These are phyloP conservation scores for Nakaseomyces delphensis DNA, from an alignment of 1,139 yeast species.

Conservation along the genomic window DNA sequence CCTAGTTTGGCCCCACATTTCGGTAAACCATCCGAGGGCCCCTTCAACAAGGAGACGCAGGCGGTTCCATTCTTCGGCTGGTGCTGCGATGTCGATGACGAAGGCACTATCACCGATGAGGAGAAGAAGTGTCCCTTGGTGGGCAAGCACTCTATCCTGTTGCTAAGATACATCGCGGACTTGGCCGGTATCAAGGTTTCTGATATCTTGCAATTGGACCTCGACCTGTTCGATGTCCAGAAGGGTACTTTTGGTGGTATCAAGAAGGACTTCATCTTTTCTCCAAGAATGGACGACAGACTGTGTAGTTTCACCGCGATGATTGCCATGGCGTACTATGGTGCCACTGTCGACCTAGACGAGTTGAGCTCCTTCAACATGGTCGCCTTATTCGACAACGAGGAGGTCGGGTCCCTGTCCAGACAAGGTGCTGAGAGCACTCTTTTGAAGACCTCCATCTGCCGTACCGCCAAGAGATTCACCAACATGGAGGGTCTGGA, in stretches of 20 bases:
- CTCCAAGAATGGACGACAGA: constrained; percentile 61
- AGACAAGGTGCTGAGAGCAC: constrained; percentile 56
- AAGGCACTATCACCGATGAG: constrained; percentile 33
- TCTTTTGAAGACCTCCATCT: constrained; percentile 33
- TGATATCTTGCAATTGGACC: constrained; percentile 48
- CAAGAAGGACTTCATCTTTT: constrained; percentile 50
- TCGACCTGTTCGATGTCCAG: constrained; percentile 59
- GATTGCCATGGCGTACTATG: constrained; percentile 40
- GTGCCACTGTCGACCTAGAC: constrained; percentile 21
- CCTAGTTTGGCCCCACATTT: constrained; percentile 63
- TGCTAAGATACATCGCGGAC: constrained; percentile 49
- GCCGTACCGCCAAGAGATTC: constrained; percentile 35
- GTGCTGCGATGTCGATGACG: constrained; percentile 22
- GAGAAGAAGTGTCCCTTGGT: constrained; percentile 54
- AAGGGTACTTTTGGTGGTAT: constrained; percentile 54
- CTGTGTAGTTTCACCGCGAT: constrained; percentile 56
- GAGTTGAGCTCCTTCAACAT: constrained; percentile 36
- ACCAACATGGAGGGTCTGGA: constrained; percentile 16
- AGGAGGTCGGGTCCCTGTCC: constrained; percentile 54
- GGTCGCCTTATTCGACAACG: constrained; percentile 51
- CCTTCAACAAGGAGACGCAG: constrained; percentile 52
- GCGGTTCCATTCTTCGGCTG: constrained; percentile 56
- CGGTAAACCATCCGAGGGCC: constrained; percentile 43
- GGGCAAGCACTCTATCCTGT: constrained; percentile 48
- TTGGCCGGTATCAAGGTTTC: constrained; percentile 42